Conservation (phyloP, 371 early-diverging fungal species). For the Haplosporangium sp. region DNA sequence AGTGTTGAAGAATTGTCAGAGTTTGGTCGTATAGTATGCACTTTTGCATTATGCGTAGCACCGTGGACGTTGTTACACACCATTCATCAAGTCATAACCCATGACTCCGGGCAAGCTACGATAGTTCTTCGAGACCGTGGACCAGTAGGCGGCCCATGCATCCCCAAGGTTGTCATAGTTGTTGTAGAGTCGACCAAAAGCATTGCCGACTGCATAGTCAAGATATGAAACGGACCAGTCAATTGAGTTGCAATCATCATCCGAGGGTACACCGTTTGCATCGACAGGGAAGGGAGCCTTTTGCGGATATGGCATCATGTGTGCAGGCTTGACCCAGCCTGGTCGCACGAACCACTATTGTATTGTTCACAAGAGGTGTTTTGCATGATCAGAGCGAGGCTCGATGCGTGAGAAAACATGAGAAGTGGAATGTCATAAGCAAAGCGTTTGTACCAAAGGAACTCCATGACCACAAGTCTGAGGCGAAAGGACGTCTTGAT, state of each 20-base stretch:
- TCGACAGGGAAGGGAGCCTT: slow-evolving; percentile 57
- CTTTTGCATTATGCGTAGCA: background rate
- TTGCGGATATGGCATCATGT: slow-evolving; percentile 58
- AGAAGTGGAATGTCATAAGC: background rate
- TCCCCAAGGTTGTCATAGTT: slow-evolving; percentile 62
- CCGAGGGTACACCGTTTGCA: slow-evolving; percentile 58
- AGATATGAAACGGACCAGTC: slow-evolving; percentile 62
- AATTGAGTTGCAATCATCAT: slow-evolving; percentile 56
- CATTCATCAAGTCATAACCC: slow-evolving; percentile 70
- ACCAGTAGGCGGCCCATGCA: slow-evolving; percentile 65
- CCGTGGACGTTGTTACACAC: slow-evolving; percentile 8
- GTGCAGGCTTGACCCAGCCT: slow-evolving; percentile 48
- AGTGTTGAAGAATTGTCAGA: background rate
- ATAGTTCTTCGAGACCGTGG: slow-evolving; percentile 58
- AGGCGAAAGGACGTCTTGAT: slow-evolving; percentile 59
- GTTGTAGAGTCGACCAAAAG: slow-evolving; percentile 63
- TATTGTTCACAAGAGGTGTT: background rate
- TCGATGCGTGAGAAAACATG: background rate
- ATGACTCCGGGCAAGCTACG: slow-evolving; percentile 57
- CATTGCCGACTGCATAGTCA: slow-evolving; percentile 60
- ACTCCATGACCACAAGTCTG: slow-evolving; percentile 68
- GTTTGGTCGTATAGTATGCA: background rate
- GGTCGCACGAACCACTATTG: slow-evolving; percentile 59
- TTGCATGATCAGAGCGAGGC: background rate
- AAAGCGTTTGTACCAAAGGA: slow-evolving; percentile 51